Percentiles rank a stretch among this genome's conserved stretches.
These are phyloP conservation scores for Cyclotella choctawhatcheeana DNA, from an alignment of 108 stramenopile genomes.

Conservation along the genomic window DNA sequence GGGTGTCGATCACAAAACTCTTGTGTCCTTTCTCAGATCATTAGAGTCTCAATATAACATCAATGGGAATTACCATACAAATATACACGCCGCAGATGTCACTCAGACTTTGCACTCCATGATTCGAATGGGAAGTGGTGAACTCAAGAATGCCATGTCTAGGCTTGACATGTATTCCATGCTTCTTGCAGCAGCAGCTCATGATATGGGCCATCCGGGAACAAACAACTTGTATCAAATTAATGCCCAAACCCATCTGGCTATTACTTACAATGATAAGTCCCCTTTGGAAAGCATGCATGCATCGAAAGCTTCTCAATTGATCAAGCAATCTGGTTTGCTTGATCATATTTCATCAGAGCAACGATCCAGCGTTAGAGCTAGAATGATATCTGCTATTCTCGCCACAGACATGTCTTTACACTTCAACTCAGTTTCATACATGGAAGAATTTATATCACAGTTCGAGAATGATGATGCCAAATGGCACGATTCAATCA, in stretches of 20 bases:
- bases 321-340: slow-evolving; percentile 38
- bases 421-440: slow-evolving; percentile 59
- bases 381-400: slow-evolving; percentile 67
- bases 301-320: slow-evolving; percentile 52
- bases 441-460: slow-evolving; percentile 25
- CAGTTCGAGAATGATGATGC: slow-evolving; percentile 31
- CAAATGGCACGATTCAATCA: slow-evolving; percentile 12
- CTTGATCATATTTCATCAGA: slow-evolving; percentile 19
- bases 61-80: slow-evolving; percentile 76
- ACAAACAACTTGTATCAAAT: slow-evolving; percentile 80
- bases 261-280: slow-evolving; percentile 77
- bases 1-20: slow-evolving; percentile 13
- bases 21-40: slow-evolving; percentile 47
- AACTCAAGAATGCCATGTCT: slow-evolving; percentile 28
- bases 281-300: slow-evolving; percentile 87
- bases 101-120: slow-evolving; percentile 60
- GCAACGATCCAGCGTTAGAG: slow-evolving; percentile 47
- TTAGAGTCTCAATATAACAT: slow-evolving; percentile 46
- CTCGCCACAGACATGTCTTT: slow-evolving; percentile 85
- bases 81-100: slow-evolving; percentile 83
- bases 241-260: slow-evolving; percentile 57
- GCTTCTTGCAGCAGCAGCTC: slow-evolving; percentile 70
- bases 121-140: slow-evolving; percentile 31
- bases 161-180: slow-evolving; percentile 65
- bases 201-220: slow-evolving; percentile 92